These are phyloP conservation scores for Xylariaceae sp. DNA, from an alignment of 2,329 filamentous ascomycete genomes.

Conservation along the genomic window DNA sequence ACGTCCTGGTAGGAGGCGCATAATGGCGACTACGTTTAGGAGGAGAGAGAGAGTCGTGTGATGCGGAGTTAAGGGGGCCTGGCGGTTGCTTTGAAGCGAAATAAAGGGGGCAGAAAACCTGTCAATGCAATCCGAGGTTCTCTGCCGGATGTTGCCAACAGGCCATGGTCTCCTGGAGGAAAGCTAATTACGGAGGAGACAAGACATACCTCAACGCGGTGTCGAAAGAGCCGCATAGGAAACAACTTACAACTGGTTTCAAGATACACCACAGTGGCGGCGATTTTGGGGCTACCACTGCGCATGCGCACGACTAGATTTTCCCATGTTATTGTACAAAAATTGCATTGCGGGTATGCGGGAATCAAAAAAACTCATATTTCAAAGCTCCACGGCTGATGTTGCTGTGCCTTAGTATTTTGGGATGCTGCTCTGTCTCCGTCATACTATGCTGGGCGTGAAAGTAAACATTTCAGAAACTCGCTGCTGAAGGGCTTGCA, in stretches of 20 bases:
- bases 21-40: constrained; percentile 30
- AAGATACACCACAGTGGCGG: constrained; percentile 1
- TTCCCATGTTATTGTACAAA: constrained; percentile 22
- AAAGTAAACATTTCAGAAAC: not conserved
- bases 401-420: no score
- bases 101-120: no score
- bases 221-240: not conserved
- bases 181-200: not conserved
- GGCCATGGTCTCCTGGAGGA: no score
- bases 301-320: constrained; percentile 3
- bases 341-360: constrained; percentile 14
- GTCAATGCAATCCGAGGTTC: no score
- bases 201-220: constrained; percentile 6
- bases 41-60: constrained; percentile 1
- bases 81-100: no score
- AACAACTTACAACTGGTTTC: constrained; percentile 1
- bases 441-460: no score
- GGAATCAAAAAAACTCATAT: constrained; percentile 2
- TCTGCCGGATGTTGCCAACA: no score
- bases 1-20: constrained; percentile 62
- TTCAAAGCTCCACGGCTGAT: no score
- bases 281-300: not conserved
- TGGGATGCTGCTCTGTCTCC: no score
- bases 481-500: no score
- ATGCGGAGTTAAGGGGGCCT: no score